Evolutionary conservation across 495 filamentous ascomycete species (phyloP).

Genomic region (Hapsidospora chrysogenum): DNA sequence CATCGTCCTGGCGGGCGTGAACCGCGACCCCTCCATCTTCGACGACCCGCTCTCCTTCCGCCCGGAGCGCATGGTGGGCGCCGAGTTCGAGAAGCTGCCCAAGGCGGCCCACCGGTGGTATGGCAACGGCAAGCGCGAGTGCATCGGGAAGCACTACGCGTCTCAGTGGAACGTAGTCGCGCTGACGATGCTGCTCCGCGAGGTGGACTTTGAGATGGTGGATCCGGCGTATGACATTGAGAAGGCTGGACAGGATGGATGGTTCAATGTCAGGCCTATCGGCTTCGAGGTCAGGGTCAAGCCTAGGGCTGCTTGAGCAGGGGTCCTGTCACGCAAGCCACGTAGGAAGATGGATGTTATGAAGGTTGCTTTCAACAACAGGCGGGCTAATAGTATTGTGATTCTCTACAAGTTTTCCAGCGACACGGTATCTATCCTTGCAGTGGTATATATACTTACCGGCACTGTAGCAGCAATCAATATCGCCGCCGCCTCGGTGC

Average conservation of each 20-base stretch:
- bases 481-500: too few relatives aligned
- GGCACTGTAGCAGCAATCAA: too few relatives aligned
- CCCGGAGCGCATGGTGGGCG: constrained; percentile 51
- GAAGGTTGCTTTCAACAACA: neutral
- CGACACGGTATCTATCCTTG: too few relatives aligned
- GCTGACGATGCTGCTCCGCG: constrained; percentile 38
- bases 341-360: neutral
- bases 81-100: constrained; percentile 39
- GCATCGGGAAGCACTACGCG: constrained; percentile 53
- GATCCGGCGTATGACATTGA: constrained; percentile 38
- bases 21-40: constrained; percentile 53
- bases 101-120: constrained; percentile 49
- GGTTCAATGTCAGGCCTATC: constrained; percentile 27
- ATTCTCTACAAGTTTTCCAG: too few relatives aligned
- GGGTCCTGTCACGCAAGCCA: too few relatives aligned
- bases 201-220: constrained; percentile 41
- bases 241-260: constrained; percentile 31
- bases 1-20: constrained; percentile 39
- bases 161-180: constrained; percentile 43
- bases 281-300: constrained; percentile 23
- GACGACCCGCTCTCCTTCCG: constrained; percentile 43
- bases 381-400: neutral
- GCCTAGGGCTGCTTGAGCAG: constrained; percentile 9
- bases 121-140: constrained; percentile 51
- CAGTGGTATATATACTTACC: neutral